Percentiles rank a stretch among this genome's conserved stretches.
Evolutionary conservation across 805 yeast species (phyloP).

Genomic region (Kazachstania taianensis): DNA sequence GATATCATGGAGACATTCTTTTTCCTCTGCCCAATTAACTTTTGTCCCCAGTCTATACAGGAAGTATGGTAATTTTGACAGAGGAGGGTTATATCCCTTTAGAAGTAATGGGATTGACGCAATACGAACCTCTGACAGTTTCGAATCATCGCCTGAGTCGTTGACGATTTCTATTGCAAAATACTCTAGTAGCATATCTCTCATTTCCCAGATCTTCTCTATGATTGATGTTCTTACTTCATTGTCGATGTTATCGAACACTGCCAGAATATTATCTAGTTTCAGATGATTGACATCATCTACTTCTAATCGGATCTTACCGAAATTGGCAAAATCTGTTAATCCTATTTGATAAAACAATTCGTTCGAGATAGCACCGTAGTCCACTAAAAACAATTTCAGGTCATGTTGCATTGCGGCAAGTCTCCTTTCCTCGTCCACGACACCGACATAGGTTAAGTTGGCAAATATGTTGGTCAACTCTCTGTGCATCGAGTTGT

Average conservation of each 20-base stretch:
- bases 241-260: slow-evolving; percentile 13
- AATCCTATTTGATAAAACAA: slow-evolving; percentile 76
- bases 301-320: slow-evolving; percentile 37
- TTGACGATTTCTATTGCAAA: slow-evolving; percentile 43
- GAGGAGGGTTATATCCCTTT: slow-evolving; percentile 51
- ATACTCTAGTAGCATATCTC: slow-evolving; percentile 74
- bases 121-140: slow-evolving; percentile 30
- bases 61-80: slow-evolving; percentile 56
- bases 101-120: slow-evolving; percentile 57
- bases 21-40: slow-evolving; percentile 60
- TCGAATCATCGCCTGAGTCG: slow-evolving; percentile 18
- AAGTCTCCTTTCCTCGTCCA: slow-evolving; percentile 58
- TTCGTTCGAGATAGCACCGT: slow-evolving; percentile 55
- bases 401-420: slow-evolving; percentile 82
- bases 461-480: slow-evolving; percentile 61
- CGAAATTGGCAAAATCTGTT: slow-evolving; percentile 74
- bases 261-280: slow-evolving; percentile 11
- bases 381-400: slow-evolving; percentile 68
- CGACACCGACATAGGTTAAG: slow-evolving; percentile 70
- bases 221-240: slow-evolving; percentile 21
- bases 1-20: slow-evolving; percentile 55
- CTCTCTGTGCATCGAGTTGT: slow-evolving; percentile 35
- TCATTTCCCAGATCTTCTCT: slow-evolving; percentile 37
- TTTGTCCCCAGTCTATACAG: slow-evolving; percentile 48
- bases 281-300: slow-evolving; percentile 5